These are phyloP conservation scores for Endogone sp. DNA, from an alignment of 192 early-diverging fungal species.

Conservation along the genomic window DNA sequence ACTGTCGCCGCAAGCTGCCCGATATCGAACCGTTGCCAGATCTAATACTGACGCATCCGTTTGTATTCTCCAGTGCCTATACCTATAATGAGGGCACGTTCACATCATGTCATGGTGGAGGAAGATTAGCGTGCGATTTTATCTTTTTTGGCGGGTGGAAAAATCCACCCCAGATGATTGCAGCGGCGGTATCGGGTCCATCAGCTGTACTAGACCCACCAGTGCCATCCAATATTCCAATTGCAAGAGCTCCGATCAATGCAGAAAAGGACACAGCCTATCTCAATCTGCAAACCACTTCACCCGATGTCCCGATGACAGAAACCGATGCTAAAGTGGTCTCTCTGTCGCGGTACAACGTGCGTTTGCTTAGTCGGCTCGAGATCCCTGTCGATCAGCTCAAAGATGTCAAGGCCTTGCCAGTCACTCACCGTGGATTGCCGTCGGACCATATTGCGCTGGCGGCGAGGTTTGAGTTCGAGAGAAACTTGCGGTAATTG, in stretches of 20 bases:
- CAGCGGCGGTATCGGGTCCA: not conserved
- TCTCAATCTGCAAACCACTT: too few relatives aligned
- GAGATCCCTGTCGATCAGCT: not conserved
- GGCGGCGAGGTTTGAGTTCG: not conserved
- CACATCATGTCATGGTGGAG: not conserved
- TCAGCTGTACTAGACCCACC: not conserved
- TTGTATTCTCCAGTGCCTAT: not conserved
- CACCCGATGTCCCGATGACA: not conserved
- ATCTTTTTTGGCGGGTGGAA: not conserved
- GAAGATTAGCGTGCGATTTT: not conserved
- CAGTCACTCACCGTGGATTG: not conserved
- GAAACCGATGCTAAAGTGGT: not conserved
- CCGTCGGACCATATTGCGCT: not conserved
- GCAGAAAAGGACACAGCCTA: too few relatives aligned
- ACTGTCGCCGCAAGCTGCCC: not conserved
- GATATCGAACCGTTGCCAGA: not conserved
- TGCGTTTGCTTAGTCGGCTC: not conserved
- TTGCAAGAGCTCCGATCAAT: too few relatives aligned
- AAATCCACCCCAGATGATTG: not conserved
- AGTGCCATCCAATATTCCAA: too few relatives aligned
- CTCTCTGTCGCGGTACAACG: not conserved
- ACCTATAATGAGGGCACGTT: not conserved
- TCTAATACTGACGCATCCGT: not conserved
- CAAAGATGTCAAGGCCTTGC: not conserved
- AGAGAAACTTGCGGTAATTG: too few relatives aligned